phyloP scores from a whole-genome alignment of 169 alveolate genomes.

The Toxoplasma gondii region DNA sequence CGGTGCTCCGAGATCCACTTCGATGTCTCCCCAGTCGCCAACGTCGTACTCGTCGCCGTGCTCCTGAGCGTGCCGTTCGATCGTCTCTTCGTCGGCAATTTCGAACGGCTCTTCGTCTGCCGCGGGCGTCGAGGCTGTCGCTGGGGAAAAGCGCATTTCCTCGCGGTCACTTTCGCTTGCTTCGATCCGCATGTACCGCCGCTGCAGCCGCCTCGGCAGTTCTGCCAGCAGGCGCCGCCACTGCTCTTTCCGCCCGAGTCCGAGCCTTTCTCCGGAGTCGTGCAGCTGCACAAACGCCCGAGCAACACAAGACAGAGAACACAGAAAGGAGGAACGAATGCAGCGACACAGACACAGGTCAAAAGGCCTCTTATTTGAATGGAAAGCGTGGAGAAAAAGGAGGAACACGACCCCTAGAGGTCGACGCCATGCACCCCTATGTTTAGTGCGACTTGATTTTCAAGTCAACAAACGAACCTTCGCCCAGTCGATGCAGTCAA shows the following conservation, averaged over 20 bases:
- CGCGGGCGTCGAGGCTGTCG: neutral
- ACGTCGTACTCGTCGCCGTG: neutral
- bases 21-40: conserved; percentile 12
- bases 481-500: neutral
- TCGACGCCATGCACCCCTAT: too few species aligned
- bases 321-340: neutral
- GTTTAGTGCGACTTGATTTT: neutral
- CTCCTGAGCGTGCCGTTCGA: neutral
- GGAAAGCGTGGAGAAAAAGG: neutral
- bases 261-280: neutral
- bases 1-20: neutral
- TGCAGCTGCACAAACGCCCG: neutral
- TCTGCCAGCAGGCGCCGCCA: neutral
- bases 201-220: neutral
- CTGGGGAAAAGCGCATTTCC: neutral
- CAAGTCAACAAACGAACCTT: neutral
- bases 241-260: neutral
- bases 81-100: neutral
- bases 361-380: neutral
- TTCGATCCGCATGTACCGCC: neutral
- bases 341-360: neutral
- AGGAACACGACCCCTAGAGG: too few species aligned
- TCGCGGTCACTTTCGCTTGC: neutral
- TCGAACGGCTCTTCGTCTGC: neutral
- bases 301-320: neutral